phyloP scores from a whole-genome alignment of 2,329 filamentous ascomycete genomes.

The Beauveria sp. region DNA sequence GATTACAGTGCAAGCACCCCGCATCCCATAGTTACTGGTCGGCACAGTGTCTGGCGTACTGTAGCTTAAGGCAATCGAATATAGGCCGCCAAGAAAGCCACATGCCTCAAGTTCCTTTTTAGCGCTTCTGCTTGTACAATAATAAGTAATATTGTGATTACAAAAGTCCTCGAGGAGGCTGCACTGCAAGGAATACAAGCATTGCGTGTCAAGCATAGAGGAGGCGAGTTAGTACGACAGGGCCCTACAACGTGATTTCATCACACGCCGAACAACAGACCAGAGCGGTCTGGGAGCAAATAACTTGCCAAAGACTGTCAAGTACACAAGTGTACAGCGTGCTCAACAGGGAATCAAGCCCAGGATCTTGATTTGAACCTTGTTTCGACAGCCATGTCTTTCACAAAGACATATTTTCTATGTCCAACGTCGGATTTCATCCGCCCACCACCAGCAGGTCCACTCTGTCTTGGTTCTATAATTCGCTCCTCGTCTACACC shows the following conservation, averaged over 20 bases:
- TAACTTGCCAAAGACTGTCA: neutral
- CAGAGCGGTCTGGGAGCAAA: neutral
- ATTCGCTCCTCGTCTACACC: constrained; percentile 22
- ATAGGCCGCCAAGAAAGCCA: neutral
- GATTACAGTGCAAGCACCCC: neutral
- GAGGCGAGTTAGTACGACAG: neutral
- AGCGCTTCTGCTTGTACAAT: neutral
- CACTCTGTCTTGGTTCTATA: constrained; percentile 23
- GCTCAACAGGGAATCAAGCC: neutral
- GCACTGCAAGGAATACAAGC: too few species aligned
- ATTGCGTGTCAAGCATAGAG: neutral
- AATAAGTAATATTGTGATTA: neutral
- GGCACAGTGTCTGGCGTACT: neutral
- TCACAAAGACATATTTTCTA: constrained; percentile 20
- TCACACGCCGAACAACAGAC: neutral
- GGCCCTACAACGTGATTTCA: neutral
- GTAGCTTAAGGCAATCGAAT: neutral
- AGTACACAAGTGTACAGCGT: neutral
- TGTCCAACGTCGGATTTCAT: constrained; percentile 23
- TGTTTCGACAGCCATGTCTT: constrained; percentile 15
- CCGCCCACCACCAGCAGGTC: constrained; percentile 20
- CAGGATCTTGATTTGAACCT: neutral
- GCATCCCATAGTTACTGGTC: neutral
- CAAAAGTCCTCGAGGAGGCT: too few species aligned
- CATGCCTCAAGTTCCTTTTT: neutral